These are phyloP conservation scores for Amylostereum chailletii DNA, from an alignment of 1,284 basidiomycete genomes.

Conservation along the genomic window DNA sequence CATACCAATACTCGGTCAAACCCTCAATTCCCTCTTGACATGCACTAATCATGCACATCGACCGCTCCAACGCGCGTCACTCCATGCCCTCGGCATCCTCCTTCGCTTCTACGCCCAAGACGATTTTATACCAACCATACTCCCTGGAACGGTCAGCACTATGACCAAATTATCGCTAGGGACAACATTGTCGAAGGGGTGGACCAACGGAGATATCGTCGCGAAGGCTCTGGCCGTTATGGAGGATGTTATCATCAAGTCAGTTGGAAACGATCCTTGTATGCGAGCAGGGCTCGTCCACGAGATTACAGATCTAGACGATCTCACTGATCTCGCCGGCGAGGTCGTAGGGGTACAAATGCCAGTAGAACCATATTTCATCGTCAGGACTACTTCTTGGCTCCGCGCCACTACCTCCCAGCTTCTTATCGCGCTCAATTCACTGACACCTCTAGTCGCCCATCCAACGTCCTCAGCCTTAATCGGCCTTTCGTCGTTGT, in stretches of 20 bases:
- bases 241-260: constrained; percentile 43
- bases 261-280: constrained; percentile 60
- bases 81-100: constrained; percentile 51
- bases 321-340: constrained; percentile 27
- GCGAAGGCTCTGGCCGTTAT: constrained; percentile 51
- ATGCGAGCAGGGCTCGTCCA: constrained; percentile 50
- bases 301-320: constrained; percentile 50
- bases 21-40: constrained; percentile 61
- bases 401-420: constrained; percentile 58
- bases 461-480: constrained; percentile 63
- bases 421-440: constrained; percentile 59
- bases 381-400: constrained; percentile 47
- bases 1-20: constrained; percentile 77
- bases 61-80: constrained; percentile 53
- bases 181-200: constrained; percentile 36
- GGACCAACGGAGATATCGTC: constrained; percentile 59
- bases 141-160: constrained; percentile 75
- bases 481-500: constrained; percentile 45
- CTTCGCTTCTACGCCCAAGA: constrained; percentile 55
- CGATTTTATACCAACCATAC: constrained; percentile 57
- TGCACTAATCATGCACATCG: constrained; percentile 46
- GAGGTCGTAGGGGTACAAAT: not conserved
- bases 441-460: constrained; percentile 47
- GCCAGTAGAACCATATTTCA: constrained; percentile 27
- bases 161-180: constrained; percentile 64